Evolutionary conservation across 2,329 filamentous ascomycete species (phyloP), one percentile per base, ranked within the genome.

Genomic region (Aspergillus japonicus): DNA sequence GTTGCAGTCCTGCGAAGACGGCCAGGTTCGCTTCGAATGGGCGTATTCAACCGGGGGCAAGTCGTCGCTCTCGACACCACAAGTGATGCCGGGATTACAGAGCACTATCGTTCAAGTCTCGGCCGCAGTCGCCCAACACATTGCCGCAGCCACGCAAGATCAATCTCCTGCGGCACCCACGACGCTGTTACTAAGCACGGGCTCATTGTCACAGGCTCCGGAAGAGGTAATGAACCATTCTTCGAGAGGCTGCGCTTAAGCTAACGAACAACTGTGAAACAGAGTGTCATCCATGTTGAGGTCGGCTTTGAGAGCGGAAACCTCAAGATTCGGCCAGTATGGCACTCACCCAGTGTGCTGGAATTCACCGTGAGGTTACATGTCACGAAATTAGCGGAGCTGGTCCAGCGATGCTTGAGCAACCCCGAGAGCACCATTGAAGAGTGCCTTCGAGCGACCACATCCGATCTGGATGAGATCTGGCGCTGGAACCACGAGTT

Each of bases 401-500:
- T 71, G 1, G 60, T 83, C 54, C 65, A 69, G 50, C 55, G 72
- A 16, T 77, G 73, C 58, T 60, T 78, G 23, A 63, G 69, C 11
- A 69, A 68, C 35, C 70, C 69, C 1, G 57, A 66, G 1, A 56
- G 61, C 5, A 60, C 74, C 4, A 66, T 81, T 16, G 62, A 74
- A 58, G 62, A 72, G 16, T 70, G 65, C 47, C 63, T 80, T 42
- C 64, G 66, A 1, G 75, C 75, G 10, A 71, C 70, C 5, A 48
- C 52, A 12, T 58, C 69, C n/a, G 81, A 83, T 57, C 65, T 81
- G 4, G 66, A 76, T 16, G 69, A 78, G 23, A 75, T 83, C 48
- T 83, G 82, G 81, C 67, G 68, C 3, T 82, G 80, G 78, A 83
- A 82, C 50, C 69, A 78, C 29, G 60, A 72, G 2, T 61, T 83